Evolutionary conservation across 192 early-diverging fungal genomes (phyloP).

Genomic region (Ambispora gerdemannii): DNA sequence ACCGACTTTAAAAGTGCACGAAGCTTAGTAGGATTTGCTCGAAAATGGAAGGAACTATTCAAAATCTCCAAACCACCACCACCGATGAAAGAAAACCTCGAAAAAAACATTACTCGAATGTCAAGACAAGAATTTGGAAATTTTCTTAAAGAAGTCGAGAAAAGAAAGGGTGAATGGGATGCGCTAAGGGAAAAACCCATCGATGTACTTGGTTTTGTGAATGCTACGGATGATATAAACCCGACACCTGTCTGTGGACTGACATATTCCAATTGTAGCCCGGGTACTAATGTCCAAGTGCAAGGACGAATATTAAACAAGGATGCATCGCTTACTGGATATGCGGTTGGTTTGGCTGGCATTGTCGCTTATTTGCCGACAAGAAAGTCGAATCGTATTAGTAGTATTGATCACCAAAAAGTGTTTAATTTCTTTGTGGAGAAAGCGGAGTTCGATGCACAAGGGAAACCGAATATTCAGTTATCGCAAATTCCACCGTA

Average conservation of each 20-base stretch:
- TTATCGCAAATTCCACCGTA: slow-evolving; percentile 28
- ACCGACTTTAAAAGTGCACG: slow-evolving; percentile 63
- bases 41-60: slow-evolving; percentile 75
- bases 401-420: slow-evolving; percentile 34
- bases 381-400: slow-evolving; percentile 26
- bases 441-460: slow-evolving; percentile 49
- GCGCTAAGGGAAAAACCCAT: slow-evolving; percentile 32
- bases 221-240: slow-evolving; percentile 32
- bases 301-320: slow-evolving; percentile 64
- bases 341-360: slow-evolving; percentile 64
- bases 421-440: slow-evolving; percentile 60
- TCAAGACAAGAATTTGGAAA: slow-evolving; percentile 56
- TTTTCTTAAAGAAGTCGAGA: slow-evolving; percentile 54
- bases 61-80: slow-evolving; percentile 54
- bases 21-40: slow-evolving; percentile 52
- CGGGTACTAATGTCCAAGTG: slow-evolving; percentile 45
- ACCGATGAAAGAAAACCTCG: slow-evolving; percentile 38
- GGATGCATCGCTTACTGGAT: slow-evolving; percentile 29
- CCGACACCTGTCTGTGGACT: slow-evolving; percentile 12
- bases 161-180: slow-evolving; percentile 39
- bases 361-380: slow-evolving; percentile 52
- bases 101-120: slow-evolving; percentile 58
- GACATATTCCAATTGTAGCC: slow-evolving; percentile 36
- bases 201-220: slow-evolving; percentile 42
- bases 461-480: slow-evolving; percentile 46